Evolutionary conservation across 768 basidiomycete species (phyloP).

Genomic region (Serendipita sp.): DNA sequence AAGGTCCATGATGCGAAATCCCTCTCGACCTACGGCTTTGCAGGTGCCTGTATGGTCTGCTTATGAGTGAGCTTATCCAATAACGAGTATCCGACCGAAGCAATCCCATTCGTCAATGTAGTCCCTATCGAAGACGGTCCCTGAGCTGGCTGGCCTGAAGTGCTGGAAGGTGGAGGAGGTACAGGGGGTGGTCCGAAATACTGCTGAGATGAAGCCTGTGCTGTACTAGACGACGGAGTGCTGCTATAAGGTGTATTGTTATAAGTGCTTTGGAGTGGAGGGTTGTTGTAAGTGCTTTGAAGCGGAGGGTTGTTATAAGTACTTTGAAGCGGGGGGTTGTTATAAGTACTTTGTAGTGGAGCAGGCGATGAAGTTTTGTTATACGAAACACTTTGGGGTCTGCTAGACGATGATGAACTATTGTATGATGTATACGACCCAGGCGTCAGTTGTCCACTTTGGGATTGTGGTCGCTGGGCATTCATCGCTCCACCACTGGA

Average conservation of each 20-base stretch:
- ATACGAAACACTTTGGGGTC: no score
- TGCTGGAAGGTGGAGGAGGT: not conserved
- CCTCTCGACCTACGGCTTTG: not conserved
- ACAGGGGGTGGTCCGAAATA: not conserved
- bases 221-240: not conserved
- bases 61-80: not conserved
- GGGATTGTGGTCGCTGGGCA: not conserved
- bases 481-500: not conserved
- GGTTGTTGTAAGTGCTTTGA: not conserved
- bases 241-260: not conserved
- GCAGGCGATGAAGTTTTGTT: no score
- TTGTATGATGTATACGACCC: no score
- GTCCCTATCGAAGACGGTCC: not conserved
- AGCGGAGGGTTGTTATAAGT: not conserved
- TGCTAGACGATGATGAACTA: no score
- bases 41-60: not conserved
- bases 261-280: not conserved
- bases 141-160: not conserved
- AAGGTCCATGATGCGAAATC: not conserved
- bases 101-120: not conserved
- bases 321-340: no score
- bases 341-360: no score
- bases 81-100: not conserved
- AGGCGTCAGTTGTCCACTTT: no score
- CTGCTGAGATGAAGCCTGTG: not conserved